Evolutionary conservation across 1,139 yeast species (phyloP).

Genomic region (Hansenula lynferdii): DNA sequence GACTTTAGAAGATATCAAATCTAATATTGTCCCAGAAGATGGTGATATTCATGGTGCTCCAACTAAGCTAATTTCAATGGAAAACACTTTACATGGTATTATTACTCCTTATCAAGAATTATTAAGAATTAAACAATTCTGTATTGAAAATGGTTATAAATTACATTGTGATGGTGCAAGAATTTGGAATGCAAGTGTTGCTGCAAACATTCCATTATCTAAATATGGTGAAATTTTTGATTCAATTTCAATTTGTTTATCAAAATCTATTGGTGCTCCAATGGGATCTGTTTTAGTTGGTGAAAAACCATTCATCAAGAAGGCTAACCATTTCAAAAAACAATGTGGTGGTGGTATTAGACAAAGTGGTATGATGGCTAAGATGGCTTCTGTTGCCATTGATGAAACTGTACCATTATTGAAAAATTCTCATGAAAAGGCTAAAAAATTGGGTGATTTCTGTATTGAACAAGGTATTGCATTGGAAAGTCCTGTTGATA

Average conservation of each 20-base stretch:
- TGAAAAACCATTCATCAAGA: slow-evolving; percentile 49
- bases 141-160: slow-evolving; percentile 55
- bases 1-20: slow-evolving; percentile 74
- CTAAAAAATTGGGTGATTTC: slow-evolving; percentile 60
- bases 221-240: slow-evolving; percentile 82
- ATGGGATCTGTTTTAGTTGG: slow-evolving; percentile 90
- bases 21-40: slow-evolving; percentile 64
- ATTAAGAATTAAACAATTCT: slow-evolving; percentile 65
- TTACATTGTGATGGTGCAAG: slow-evolving; percentile 96
- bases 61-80: slow-evolving; percentile 78
- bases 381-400: slow-evolving; percentile 78
- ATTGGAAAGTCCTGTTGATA: slow-evolving; percentile 73
- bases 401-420: slow-evolving; percentile 65
- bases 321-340: slow-evolving; percentile 84
- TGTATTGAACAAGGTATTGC: slow-evolving; percentile 50
- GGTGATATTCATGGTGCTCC: slow-evolving; percentile 90
- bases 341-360: slow-evolving; percentile 96
- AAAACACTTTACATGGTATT: slow-evolving; percentile 84
- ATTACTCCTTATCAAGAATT: slow-evolving; percentile 81
- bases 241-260: slow-evolving; percentile 82
- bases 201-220: slow-evolving; percentile 59
- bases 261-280: slow-evolving; percentile 93
- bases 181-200: slow-evolving; percentile 84
- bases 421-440: slow-evolving; percentile 56
- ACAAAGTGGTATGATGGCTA: slow-evolving; percentile 79